Evolutionary conservation across 306 rosid genomes (phyloP).

Genomic region (Trichosanthes cucumerina): DNA sequence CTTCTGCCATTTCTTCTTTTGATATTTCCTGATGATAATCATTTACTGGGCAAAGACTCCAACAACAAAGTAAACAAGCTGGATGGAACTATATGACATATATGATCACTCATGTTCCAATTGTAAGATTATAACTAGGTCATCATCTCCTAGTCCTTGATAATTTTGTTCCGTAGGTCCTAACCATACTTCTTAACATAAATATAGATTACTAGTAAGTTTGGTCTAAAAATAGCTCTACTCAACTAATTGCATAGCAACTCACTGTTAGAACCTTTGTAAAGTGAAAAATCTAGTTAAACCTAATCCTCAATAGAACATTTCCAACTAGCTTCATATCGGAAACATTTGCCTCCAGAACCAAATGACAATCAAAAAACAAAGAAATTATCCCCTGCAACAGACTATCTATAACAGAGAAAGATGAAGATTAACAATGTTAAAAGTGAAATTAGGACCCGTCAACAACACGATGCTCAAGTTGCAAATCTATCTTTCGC

Average conservation of each 20-base stretch:
- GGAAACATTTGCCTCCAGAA: not conserved
- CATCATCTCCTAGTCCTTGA: not conserved
- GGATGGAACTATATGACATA: not conserved
- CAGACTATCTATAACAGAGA: too few species aligned
- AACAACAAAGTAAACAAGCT: not conserved
- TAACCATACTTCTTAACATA: not conserved
- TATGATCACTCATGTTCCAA: not conserved
- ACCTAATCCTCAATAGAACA: not conserved
- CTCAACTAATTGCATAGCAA: not conserved
- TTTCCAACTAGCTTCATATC: not conserved
- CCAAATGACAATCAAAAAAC: not conserved
- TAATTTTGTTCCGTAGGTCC: not conserved
- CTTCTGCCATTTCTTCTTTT: not conserved
- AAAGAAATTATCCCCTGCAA: too few species aligned
- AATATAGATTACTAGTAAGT: not conserved
- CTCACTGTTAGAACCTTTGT: not conserved
- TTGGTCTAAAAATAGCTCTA: not conserved
- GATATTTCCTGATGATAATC: not conserved
- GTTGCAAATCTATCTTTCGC: too few species aligned
- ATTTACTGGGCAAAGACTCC: not conserved
- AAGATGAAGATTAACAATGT: too few species aligned
- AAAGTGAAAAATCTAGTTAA: not conserved
- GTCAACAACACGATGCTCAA: too few species aligned
- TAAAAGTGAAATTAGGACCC: too few species aligned
- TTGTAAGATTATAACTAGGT: not conserved